phyloP scores from a whole-genome alignment of 2,329 filamentous ascomycete species.

The Hysterium pulicare region DNA sequence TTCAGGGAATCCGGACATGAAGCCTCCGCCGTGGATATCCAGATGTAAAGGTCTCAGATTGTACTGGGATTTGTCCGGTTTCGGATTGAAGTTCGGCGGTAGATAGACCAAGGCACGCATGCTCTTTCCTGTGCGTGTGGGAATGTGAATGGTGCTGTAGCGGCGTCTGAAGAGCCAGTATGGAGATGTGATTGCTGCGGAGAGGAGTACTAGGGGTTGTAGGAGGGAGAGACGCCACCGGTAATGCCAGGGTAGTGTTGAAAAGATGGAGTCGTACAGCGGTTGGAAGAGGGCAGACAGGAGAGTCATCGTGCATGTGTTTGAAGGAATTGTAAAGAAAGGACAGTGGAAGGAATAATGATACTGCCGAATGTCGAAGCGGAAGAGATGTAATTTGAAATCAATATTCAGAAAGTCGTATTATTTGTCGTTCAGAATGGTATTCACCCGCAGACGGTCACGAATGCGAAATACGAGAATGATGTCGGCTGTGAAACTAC shows the following conservation, averaged over 20 bases:
- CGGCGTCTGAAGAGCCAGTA: constrained; percentile 37
- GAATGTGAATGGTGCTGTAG: constrained; percentile 37
- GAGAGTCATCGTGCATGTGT: no score
- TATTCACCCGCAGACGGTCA: no score
- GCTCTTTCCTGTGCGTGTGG: constrained; percentile 38
- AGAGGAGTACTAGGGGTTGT: constrained; percentile 41
- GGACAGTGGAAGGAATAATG: no score
- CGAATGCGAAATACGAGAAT: no score
- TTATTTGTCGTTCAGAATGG: no score
- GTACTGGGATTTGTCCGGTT: constrained; percentile 1
- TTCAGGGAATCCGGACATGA: constrained; percentile 45
- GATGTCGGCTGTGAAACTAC: no score
- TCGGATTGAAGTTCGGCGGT: constrained; percentile 32
- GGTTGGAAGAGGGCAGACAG: constrained; percentile 14
- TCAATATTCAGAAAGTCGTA: no score
- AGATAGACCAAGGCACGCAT: constrained; percentile 45
- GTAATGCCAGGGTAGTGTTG: constrained; percentile 36
- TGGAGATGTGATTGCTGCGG: no score
- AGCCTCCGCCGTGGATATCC: constrained; percentile 45
- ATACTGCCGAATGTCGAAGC: no score
- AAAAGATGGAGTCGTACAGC: constrained; percentile 30
- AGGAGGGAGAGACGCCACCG: constrained; percentile 47
- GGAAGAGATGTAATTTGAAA: no score
- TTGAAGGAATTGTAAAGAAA: background rate
- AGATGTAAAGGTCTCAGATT: constrained; percentile 42